A percentile compares a stretch with the other conserved stretches of the same genome.
Evolutionary conservation across 805 yeast genomes (phyloP).

Genomic region (Myxozyma kluyveri): DNA sequence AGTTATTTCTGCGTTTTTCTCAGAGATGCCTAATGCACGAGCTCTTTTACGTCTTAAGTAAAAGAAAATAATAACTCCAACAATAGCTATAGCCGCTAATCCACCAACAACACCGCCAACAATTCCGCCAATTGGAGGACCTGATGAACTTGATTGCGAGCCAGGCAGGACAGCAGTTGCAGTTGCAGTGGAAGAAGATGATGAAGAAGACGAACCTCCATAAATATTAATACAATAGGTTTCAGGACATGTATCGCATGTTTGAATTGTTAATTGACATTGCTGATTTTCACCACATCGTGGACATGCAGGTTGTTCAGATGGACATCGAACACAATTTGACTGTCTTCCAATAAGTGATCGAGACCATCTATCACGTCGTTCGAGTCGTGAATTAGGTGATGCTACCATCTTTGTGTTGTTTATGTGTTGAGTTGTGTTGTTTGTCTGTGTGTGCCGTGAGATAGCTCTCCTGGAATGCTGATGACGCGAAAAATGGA

Average conservation of each 20-base stretch:
- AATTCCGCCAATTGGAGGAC: constrained; percentile 50
- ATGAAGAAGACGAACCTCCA: neutral
- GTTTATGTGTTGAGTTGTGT: no score
- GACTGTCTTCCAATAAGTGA: no score
- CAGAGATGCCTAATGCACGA: constrained; percentile 23
- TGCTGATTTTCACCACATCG: constrained; percentile 53
- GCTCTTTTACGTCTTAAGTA: constrained; percentile 38
- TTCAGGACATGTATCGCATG: constrained; percentile 58
- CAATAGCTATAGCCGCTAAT: constrained; percentile 44
- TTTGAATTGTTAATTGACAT: constrained; percentile 55
- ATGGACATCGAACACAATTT: neutral
- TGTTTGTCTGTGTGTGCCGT: no score
- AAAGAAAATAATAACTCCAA: constrained; percentile 42
- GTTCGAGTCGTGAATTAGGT: no score
- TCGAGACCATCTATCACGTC: no score
- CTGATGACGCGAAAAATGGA: no score
- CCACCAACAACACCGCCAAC: constrained; percentile 76
- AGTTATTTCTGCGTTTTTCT: constrained; percentile 37
- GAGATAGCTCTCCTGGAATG: no score
- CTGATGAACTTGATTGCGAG: neutral
- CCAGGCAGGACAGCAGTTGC: neutral
- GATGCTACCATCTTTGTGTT: no score
- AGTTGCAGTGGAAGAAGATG: constrained; percentile 1
- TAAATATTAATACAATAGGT: constrained; percentile 45
- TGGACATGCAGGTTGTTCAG: constrained; percentile 3